These are phyloP conservation scores for Candida vartiovaarae DNA, from an alignment of 805 yeast genomes.

Conservation along the genomic window DNA sequence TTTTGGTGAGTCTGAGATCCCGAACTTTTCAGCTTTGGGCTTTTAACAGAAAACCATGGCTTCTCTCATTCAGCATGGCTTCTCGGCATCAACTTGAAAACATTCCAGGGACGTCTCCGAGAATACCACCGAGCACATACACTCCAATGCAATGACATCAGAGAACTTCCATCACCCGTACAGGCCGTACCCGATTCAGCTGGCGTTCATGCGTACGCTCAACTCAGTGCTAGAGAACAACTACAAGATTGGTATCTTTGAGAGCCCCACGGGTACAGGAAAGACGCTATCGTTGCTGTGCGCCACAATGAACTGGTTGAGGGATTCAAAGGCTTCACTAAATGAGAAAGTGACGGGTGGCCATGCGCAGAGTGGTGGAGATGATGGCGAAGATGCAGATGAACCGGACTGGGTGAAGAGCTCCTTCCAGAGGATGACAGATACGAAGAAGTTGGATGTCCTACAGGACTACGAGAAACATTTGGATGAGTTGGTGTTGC, in stretches of 20 bases:
- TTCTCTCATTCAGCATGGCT: too few species aligned
- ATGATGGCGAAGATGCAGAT: slow-evolving; percentile 38
- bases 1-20: too few species aligned
- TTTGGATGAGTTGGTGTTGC: slow-evolving; percentile 23
- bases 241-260: slow-evolving; percentile 72
- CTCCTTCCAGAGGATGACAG: slow-evolving; percentile 26
- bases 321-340: slow-evolving; percentile 27
- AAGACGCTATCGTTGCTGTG: slow-evolving; percentile 85
- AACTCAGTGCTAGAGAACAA: slow-evolving; percentile 49
- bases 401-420: slow-evolving; percentile 69
- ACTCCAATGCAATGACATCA: slow-evolving; percentile 4
- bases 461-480: slow-evolving; percentile 30
- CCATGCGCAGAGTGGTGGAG: slow-evolving; percentile 22
- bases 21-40: too few species aligned
- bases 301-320: slow-evolving; percentile 76
- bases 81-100: too few species aligned
- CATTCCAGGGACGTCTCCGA: too few species aligned
- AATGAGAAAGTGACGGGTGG: background rate
- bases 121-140: background rate
- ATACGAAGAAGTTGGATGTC: slow-evolving; percentile 19
- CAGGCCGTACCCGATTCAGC: slow-evolving; percentile 72
- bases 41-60: too few species aligned
- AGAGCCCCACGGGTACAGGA: slow-evolving; percentile 94
- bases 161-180: slow-evolving; percentile 65
- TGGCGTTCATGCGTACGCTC: slow-evolving; percentile 68